Percentiles rank a stretch among this genome's conserved stretches.
These are phyloP conservation scores for Epithemia pelagica DNA, from an alignment of 108 stramenopile species.

Conservation along the genomic window DNA sequence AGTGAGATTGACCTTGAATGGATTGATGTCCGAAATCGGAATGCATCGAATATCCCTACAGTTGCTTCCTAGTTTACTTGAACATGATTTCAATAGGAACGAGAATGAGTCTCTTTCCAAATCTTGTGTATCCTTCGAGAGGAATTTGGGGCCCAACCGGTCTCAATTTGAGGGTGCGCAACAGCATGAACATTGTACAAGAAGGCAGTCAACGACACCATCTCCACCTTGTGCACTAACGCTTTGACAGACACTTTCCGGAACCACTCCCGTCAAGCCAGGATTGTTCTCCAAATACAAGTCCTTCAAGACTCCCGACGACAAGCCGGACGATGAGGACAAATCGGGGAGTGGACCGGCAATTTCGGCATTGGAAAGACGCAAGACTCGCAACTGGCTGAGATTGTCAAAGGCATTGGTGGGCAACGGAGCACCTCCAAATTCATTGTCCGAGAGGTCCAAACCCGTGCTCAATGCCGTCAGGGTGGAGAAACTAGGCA, in stretches of 20 bases:
- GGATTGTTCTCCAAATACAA: not conserved
- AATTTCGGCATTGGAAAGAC: conserved; percentile 38
- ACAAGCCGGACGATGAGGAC: not conserved
- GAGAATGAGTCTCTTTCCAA: too few relatives aligned
- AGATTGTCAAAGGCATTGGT: conserved; percentile 38
- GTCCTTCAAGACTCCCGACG: not conserved
- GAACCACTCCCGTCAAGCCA: not conserved
- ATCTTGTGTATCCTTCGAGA: too few relatives aligned
- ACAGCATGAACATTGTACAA: not conserved
- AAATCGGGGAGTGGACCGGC: conserved; percentile 28
- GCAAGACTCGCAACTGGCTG: conserved; percentile 45
- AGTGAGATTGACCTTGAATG: too few relatives aligned
- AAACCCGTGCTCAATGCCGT: conserved; percentile 42
- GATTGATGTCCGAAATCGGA: too few relatives aligned
- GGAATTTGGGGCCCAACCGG: too few relatives aligned
- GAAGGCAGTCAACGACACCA: not conserved
- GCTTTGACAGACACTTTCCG: not conserved
- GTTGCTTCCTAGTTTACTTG: too few relatives aligned
- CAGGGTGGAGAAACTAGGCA: conserved; percentile 39
- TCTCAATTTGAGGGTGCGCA: not conserved
- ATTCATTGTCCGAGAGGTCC: conserved; percentile 41
- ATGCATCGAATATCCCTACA: too few relatives aligned
- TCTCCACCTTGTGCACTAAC: not conserved
- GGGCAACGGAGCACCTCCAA: conserved; percentile 51
- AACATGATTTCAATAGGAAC: too few relatives aligned